Conservation (phyloP, 805 yeast genomes). For the Komagataella pseudopastoris region DNA sequence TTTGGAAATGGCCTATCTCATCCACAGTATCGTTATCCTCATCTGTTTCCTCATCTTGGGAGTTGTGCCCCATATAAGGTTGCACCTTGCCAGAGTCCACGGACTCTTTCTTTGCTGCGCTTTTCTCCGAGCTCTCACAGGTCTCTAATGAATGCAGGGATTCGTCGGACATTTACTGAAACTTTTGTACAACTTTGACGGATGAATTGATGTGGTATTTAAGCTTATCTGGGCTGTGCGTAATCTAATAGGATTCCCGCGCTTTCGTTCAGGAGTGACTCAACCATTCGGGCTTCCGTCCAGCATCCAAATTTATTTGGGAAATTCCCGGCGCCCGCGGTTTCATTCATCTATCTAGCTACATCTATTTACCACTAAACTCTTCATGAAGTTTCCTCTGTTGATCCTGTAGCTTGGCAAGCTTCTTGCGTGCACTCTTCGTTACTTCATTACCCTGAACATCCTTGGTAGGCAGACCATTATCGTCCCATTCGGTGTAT, state of each 20-base stretch:
- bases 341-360: background rate
- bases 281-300: background rate
- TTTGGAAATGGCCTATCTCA: background rate
- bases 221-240: too few relatives aligned
- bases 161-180: background rate
- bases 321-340: background rate
- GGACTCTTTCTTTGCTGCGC: background rate
- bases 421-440: conserved; percentile 76
- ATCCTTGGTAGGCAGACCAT: conserved; percentile 72
- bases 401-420: conserved; percentile 60
- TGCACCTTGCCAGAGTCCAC: background rate
- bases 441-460: conserved; percentile 70
- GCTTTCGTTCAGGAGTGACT: too few relatives aligned
- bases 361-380: conserved; percentile 16
- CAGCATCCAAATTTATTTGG: background rate
- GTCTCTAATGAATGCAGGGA: background rate
- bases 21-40: background rate
- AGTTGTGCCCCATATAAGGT: background rate
- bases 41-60: background rate
- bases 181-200: too few relatives aligned
- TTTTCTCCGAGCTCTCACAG: background rate
- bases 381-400: conserved; percentile 78
- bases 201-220: too few relatives aligned
- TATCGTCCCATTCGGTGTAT: conserved; percentile 71
- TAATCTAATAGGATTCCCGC: too few relatives aligned